A percentile compares a stretch with the other conserved stretches of the same genome.
phyloP scores from a whole-genome alignment of 2,329 filamentous ascomycete genomes.

The Talaromyces sp. region DNA sequence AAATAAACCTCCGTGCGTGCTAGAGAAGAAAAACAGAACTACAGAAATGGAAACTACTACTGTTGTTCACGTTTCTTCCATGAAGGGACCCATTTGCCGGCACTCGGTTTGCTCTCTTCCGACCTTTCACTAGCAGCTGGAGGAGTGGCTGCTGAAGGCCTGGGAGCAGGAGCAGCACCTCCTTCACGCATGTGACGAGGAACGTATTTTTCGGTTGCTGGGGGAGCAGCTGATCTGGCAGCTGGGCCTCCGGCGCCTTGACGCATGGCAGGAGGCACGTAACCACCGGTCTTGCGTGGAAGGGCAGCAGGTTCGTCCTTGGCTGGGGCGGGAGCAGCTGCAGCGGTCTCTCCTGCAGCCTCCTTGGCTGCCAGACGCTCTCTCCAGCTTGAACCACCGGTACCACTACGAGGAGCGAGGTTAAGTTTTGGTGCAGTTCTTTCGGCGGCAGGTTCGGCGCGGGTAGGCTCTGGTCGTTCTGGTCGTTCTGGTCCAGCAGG shows the following conservation, averaged over 20 bases:
- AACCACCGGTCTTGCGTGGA: constrained; percentile 30
- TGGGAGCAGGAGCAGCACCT: constrained; percentile 18
- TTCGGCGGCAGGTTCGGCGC: constrained; percentile 9
- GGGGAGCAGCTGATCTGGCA: constrained; percentile 24
- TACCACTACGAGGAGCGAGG: constrained; percentile 47
- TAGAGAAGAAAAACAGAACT: background rate
- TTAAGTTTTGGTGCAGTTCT: constrained; percentile 51
- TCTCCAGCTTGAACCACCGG: constrained; percentile 49
- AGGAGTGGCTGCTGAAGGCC: constrained; percentile 19
- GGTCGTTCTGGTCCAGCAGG: constrained; percentile 29
- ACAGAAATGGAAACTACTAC: constrained; percentile 17
- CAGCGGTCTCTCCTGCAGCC: constrained; percentile 26
- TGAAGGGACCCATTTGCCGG: constrained; percentile 33
- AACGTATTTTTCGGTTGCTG: constrained; percentile 14
- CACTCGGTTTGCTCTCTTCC: constrained; percentile 25
- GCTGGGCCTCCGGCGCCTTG: constrained; percentile 27
- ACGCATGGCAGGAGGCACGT: constrained; percentile 40
- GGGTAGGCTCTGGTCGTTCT: constrained; percentile 28
- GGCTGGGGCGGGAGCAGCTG: constrained; percentile 20
- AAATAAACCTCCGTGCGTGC: background rate
- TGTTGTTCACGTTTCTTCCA: constrained; percentile 33
- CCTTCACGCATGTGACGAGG: constrained; percentile 21
- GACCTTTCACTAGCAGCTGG: constrained; percentile 22
- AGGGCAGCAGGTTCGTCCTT: constrained; percentile 27
- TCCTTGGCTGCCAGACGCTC: constrained; percentile 54